A percentile compares a stretch with the other conserved stretches of the same genome.
phyloP scores from a whole-genome alignment of 805 yeast genomes.

The Wickerhamomyces subpelliculosus region DNA sequence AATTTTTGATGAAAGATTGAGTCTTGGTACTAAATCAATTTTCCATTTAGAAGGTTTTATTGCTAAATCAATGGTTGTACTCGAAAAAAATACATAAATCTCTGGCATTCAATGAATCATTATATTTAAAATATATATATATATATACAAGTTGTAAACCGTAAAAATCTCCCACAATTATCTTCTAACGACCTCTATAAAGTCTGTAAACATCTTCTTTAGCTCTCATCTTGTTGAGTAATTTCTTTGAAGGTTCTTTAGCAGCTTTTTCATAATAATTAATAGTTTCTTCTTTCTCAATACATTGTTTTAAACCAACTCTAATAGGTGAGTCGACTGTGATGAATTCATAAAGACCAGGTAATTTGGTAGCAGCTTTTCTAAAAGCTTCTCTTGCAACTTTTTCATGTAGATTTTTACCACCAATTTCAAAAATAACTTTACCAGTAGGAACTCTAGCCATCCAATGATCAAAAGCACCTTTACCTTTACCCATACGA shows the following conservation, averaged over 20 bases:
- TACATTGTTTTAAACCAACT: slow-evolving; percentile 58
- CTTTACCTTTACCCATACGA: slow-evolving; percentile 99
- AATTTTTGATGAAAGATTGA: slow-evolving; percentile 74
- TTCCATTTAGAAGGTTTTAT: slow-evolving; percentile 93
- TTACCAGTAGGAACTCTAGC: slow-evolving; percentile 94
- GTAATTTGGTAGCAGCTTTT: slow-evolving; percentile 86
- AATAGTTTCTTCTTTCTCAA: slow-evolving; percentile 33
- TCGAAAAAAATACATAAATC: slow-evolving; percentile 35
- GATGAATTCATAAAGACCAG: slow-evolving; percentile 86
- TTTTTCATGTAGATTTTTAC: slow-evolving; percentile 73
- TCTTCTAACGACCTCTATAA: slow-evolving; percentile 52
- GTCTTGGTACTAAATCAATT: slow-evolving; percentile 81
- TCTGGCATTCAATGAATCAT: neutral
- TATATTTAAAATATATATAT: neutral
- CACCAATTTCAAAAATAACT: slow-evolving; percentile 76
- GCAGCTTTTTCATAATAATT: slow-evolving; percentile 51
- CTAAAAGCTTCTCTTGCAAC: slow-evolving; percentile 87
- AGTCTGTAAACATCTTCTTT: slow-evolving; percentile 45
- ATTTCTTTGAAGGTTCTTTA: slow-evolving; percentile 59
- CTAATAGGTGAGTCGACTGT: slow-evolving; percentile 57
- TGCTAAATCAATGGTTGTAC: slow-evolving; percentile 76
- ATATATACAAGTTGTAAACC: neutral
- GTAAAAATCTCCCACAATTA: slow-evolving; percentile 1
- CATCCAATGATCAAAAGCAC: slow-evolving; percentile 96
- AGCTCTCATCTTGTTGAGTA: slow-evolving; percentile 46